These are phyloP conservation scores for Wallacemonas sp. DNA, from an alignment of 208 protist species.

Conservation along the genomic window DNA sequence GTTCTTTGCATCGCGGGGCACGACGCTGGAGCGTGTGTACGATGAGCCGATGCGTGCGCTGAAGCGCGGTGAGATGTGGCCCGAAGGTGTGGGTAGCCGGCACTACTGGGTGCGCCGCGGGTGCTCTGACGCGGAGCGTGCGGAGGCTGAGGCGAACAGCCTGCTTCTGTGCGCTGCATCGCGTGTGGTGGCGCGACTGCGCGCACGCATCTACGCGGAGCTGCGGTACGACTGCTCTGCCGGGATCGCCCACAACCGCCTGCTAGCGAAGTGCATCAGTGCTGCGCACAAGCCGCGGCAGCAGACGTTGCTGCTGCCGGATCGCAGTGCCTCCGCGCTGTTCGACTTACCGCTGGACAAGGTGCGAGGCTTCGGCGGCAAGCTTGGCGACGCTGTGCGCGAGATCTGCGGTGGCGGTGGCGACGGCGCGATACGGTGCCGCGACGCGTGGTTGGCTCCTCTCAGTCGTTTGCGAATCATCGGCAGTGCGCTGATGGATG, in stretches of 20 bases:
- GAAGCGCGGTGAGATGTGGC: slow-evolving; percentile 18
- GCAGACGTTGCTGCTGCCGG: slow-evolving; percentile 75
- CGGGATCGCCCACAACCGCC: slow-evolving; percentile 81
- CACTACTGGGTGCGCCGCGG: slow-evolving; percentile 12
- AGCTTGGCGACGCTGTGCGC: slow-evolving; percentile 58
- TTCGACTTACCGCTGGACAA: slow-evolving; percentile 44
- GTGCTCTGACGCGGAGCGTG: slow-evolving; percentile 10
- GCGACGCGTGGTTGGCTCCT: slow-evolving; percentile 57
- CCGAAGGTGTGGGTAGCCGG: slow-evolving; percentile 25
- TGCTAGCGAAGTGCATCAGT: slow-evolving; percentile 82
- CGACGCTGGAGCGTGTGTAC: slow-evolving; percentile 48
- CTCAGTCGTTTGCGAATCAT: slow-evolving; percentile 10
- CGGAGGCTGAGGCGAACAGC: slow-evolving; percentile 32
- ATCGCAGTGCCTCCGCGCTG: slow-evolving; percentile 52
- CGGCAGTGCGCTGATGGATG: neutral
- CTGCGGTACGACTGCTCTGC: slow-evolving; percentile 85
- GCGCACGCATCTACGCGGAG: slow-evolving; percentile 45
- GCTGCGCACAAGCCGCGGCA: slow-evolving; percentile 82
- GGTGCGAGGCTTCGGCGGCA: slow-evolving; percentile 82
- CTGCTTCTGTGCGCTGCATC: slow-evolving; percentile 62
- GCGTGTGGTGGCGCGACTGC: slow-evolving; percentile 58
- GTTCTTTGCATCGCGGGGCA: slow-evolving; percentile 43
- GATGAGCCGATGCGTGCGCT: slow-evolving; percentile 50
- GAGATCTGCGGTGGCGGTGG: slow-evolving; percentile 36
- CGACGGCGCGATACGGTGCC: slow-evolving; percentile 29